These are phyloP conservation scores for Hymenoscyphus infarciens DNA, from an alignment of 2,329 filamentous ascomycete species.

Conservation along the genomic window DNA sequence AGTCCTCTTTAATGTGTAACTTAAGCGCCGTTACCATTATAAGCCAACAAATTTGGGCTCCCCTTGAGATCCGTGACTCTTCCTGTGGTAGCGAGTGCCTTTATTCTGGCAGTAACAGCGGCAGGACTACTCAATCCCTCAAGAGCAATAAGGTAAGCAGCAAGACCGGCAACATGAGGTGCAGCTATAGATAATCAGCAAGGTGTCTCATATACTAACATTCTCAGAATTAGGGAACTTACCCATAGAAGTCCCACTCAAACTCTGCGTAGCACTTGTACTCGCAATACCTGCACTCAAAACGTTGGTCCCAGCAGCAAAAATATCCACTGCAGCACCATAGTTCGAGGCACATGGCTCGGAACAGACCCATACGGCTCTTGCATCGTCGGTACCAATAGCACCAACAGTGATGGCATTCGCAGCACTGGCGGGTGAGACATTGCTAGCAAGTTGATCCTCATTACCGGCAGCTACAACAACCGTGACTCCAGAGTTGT, in stretches of 20 bases:
- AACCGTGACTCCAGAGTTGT: conserved; percentile 48
- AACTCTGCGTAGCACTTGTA: conserved; percentile 44
- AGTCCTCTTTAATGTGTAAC: background rate
- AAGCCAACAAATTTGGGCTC: conserved; percentile 17
- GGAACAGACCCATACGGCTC: conserved; percentile 28
- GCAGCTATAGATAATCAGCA: background rate
- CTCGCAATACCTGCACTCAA: conserved; percentile 46
- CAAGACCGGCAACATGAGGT: conserved; percentile 57
- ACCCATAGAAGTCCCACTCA: conserved; percentile 60
- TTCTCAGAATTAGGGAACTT: background rate
- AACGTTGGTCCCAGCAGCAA: conserved; percentile 47
- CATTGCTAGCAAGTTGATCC: conserved; percentile 39
- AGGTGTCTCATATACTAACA: background rate
- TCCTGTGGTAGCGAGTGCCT: conserved; percentile 39
- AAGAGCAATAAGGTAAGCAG: conserved; percentile 52
- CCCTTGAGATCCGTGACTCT: conserved; percentile 3
- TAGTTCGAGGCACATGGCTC: conserved; percentile 46
- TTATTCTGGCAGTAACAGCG: conserved; percentile 44
- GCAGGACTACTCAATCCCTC: conserved; percentile 43
- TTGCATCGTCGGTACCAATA: conserved; percentile 39
- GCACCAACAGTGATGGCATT: conserved; percentile 53
- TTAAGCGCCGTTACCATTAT: conserved; percentile 44
- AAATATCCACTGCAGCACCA: conserved; percentile 47
- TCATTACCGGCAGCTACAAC: conserved; percentile 55
- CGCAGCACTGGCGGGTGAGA: conserved; percentile 47